These are phyloP conservation scores for Rhododendron vialii DNA, from an alignment of 148 eudicot species.

Conservation along the genomic window DNA sequence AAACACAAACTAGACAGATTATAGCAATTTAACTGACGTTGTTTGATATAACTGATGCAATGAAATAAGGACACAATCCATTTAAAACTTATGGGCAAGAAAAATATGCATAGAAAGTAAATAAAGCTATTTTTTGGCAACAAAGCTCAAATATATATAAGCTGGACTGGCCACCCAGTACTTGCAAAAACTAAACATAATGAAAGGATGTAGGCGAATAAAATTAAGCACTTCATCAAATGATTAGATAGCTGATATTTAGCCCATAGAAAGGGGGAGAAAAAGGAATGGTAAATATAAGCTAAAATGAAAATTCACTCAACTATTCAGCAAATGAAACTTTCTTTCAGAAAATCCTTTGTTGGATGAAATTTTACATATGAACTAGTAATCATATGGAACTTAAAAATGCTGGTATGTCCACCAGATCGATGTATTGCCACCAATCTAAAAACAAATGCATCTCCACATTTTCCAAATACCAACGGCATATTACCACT, in stretches of 20 bases:
- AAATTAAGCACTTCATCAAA: background rate
- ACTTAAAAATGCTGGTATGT: background rate
- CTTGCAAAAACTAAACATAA: background rate
- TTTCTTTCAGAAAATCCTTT: background rate
- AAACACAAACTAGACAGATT: conserved; percentile 16
- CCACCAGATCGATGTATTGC: too few relatives aligned
- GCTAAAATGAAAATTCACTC: background rate
- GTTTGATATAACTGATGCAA: background rate
- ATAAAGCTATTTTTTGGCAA: background rate
- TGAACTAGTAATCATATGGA: background rate
- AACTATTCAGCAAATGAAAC: background rate
- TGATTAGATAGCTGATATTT: background rate
- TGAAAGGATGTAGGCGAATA: background rate
- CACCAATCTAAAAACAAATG: background rate
- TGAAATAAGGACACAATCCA: background rate
- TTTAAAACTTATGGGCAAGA: background rate
- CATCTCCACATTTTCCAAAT: background rate
- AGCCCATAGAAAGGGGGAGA: background rate
- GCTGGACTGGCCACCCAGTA: background rate
- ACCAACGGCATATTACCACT: background rate
- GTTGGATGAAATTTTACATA: background rate
- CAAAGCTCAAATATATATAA: background rate
- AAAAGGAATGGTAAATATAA: background rate
- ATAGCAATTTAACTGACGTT: background rate
- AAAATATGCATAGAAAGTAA: background rate